Conservation (phyloP, 495 filamentous ascomycete genomes). For the Penicillium dipodomyicola region DNA sequence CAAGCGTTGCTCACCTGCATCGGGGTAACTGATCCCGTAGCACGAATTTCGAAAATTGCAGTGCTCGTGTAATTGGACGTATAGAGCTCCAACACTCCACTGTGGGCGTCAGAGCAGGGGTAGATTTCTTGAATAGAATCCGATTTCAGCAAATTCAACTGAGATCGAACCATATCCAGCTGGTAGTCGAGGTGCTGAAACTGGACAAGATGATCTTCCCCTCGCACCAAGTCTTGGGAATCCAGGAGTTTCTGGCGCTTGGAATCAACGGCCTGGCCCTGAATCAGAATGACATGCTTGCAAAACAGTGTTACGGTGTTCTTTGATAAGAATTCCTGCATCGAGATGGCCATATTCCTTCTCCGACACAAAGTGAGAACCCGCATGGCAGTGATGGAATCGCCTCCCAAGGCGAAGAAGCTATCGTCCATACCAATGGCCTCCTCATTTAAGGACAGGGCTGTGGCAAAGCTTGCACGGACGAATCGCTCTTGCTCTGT, state of each 20-base stretch:
- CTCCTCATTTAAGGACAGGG: not conserved
- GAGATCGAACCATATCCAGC: not conserved
- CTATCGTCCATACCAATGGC: constrained; percentile 15
- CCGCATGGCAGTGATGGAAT: constrained; percentile 23
- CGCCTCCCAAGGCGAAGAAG: constrained; percentile 28
- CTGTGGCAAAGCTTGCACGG: constrained; percentile 9
- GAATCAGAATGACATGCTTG: not conserved
- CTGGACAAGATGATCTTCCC: not conserved
- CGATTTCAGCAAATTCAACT: not conserved
- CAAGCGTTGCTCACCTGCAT: not conserved
- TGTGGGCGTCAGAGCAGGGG: not conserved
- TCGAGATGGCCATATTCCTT: not conserved
- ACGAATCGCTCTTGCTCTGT: constrained; percentile 3
- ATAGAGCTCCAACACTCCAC: constrained; percentile 1
- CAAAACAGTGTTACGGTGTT: not conserved
- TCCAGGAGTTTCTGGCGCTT: not conserved
- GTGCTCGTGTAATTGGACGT: not conserved
- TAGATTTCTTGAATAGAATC: not conserved
- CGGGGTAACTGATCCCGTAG: not conserved
- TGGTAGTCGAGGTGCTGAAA: not conserved
- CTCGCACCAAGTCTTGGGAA: not conserved
- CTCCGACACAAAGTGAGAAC: not conserved
- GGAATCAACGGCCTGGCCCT: not conserved
- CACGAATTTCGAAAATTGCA: not conserved
- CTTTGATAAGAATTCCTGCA: not conserved